Evolutionary conservation across 1,139 yeast species (phyloP), one percentile per base, ranked within the genome.

Genomic region (Williopsis jadinii): DNA sequence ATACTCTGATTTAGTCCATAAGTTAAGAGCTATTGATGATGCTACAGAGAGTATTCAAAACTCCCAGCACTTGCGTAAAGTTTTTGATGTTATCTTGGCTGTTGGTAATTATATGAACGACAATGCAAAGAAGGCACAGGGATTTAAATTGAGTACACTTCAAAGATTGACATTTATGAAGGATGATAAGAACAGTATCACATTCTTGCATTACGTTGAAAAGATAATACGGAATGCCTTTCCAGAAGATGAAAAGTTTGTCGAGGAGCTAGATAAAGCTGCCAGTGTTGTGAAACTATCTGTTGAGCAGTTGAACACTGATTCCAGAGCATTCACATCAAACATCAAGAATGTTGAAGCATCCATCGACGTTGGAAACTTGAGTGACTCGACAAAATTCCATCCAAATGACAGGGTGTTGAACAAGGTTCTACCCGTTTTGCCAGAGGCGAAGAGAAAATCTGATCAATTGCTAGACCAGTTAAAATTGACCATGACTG

Each of bases 41-140:
- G 83, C 88, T 0, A 78, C 82, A 11, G 79, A 75, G 41, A 67
- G 77, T 26, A 69, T 84, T 38, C 77, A 73, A 46, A 67, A 67
- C 34, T 81, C 90, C 0, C 66, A 70, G 38, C 72, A 80, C 44
- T 68, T 84, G 56, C 73, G 78, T 52, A 71, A 73, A 47, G 80
- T 84, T 3, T 82, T 84, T 61, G 86, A 83, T 52, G 80, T 84
- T 41, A 84, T 84, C 54, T 71, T 84, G 52, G 80, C 90, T 2
- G 87, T 84, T 39, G 95, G 95, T 63, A 84, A 84, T 56, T 84
- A 77, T 55, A 84, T 84, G 94, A 84, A 84, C 56, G 90, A 84
- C 54, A 68, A 80, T 8, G 72, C 86, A 2, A 84, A 84, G 51
- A 90, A 84, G 59, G 92, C 94, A 0, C 80, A 75, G 50, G 95